These are phyloP conservation scores for Syncephalastrum racemosum DNA, from an alignment of 371 early-diverging fungal genomes.

Conservation along the genomic window DNA sequence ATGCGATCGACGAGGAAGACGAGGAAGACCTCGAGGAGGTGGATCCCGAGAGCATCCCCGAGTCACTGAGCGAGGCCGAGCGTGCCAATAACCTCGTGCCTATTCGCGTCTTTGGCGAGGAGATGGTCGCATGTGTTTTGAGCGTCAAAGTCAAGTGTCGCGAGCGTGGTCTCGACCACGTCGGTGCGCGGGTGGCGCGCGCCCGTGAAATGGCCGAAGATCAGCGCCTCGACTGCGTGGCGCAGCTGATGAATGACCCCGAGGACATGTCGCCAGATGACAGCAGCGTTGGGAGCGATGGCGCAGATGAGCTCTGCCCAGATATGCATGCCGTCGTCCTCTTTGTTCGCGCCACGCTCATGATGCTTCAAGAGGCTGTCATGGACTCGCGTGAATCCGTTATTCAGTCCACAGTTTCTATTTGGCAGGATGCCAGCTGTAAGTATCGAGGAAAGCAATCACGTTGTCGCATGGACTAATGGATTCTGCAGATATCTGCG, in stretches of 20 bases:
- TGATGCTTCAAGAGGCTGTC: slow-evolving; percentile 58
- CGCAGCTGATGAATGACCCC: slow-evolving; percentile 8
- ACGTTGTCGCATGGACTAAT: background rate
- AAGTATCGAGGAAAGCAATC: slow-evolving; percentile 14
- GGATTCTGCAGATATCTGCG: slow-evolving; percentile 33
- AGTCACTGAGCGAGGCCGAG: slow-evolving; percentile 56
- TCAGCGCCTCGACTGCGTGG: slow-evolving; percentile 11
- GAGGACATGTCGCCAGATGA: slow-evolving; percentile 10
- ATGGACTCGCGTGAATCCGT: slow-evolving; percentile 69
- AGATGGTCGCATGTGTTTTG: slow-evolving; percentile 49
- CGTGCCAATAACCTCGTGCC: slow-evolving; percentile 44
- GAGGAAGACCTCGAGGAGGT: background rate
- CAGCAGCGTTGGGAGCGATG: background rate
- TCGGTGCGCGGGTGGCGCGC: slow-evolving; percentile 33
- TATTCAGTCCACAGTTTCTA: slow-evolving; percentile 41
- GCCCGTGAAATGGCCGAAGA: slow-evolving; percentile 19
- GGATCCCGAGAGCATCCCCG: slow-evolving; percentile 42
- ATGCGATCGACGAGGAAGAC: slow-evolving; percentile 5
- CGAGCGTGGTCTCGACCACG: slow-evolving; percentile 46
- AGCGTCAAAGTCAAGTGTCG: slow-evolving; percentile 53
- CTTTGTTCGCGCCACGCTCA: slow-evolving; percentile 57
- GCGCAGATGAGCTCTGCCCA: slow-evolving; percentile 7
- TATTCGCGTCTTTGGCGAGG: slow-evolving; percentile 53
- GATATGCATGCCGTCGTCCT: slow-evolving; percentile 11
- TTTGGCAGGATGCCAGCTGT: slow-evolving; percentile 62